Evolutionary conservation across 1,284 basidiomycete species (phyloP).

Genomic region (Microbotryomycetes sp.): DNA sequence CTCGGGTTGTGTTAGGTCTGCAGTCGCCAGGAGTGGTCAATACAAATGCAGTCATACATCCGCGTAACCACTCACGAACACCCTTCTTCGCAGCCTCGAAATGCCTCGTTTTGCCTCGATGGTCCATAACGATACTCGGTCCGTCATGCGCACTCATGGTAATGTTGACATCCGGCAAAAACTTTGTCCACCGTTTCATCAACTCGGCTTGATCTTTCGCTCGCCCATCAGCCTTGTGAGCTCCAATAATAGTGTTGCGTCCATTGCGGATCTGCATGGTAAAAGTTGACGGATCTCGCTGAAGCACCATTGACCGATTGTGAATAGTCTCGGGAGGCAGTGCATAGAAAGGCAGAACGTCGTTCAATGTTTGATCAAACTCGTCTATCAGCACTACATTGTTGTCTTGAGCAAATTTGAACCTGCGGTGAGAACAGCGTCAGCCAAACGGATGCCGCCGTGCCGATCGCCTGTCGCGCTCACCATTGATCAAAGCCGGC

Average conservation of each 20-base stretch:
- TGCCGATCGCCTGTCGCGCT: no score
- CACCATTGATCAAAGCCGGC: slow-evolving; percentile 41
- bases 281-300: slow-evolving; percentile 27
- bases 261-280: slow-evolving; percentile 35
- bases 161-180: slow-evolving; percentile 27
- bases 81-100: slow-evolving; percentile 41
- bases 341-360: slow-evolving; percentile 38
- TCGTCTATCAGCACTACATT: slow-evolving; percentile 40
- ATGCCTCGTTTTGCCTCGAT: slow-evolving; percentile 10
- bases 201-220: slow-evolving; percentile 36
- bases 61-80: slow-evolving; percentile 39
- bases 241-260: slow-evolving; percentile 29
- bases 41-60: not conserved
- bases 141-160: slow-evolving; percentile 34
- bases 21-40: not conserved
- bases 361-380: slow-evolving; percentile 39
- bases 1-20: slow-evolving; percentile 44
- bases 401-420: slow-evolving; percentile 36
- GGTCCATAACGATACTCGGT: slow-evolving; percentile 32
- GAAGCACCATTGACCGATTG: slow-evolving; percentile 27
- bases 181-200: slow-evolving; percentile 32
- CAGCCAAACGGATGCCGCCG: not conserved
- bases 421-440: slow-evolving; percentile 26
- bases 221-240: slow-evolving; percentile 26
- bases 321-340: slow-evolving; percentile 31